Conservation (phyloP, 441 rosid genomes). For the Erodium moschatum region DNA sequence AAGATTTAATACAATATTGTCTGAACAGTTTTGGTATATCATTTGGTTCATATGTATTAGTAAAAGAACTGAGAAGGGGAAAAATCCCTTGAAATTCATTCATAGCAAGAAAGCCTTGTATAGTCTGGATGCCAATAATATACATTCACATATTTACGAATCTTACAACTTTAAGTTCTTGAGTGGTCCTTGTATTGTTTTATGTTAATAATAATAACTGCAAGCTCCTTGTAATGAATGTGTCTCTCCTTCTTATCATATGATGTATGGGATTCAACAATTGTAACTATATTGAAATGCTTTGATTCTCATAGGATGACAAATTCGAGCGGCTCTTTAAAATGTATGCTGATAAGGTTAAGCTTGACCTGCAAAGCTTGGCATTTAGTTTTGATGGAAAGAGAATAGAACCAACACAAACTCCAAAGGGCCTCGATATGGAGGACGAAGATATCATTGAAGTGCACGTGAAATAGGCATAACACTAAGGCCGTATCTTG, state of each 20-base stretch:
- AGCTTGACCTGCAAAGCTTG: conserved; percentile 38
- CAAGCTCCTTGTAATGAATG: background rate
- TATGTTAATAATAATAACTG: background rate
- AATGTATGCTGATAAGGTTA: conserved; percentile 52
- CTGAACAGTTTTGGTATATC: background rate
- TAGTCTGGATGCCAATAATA: background rate
- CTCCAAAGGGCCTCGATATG: conserved; percentile 79
- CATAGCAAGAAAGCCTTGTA: background rate
- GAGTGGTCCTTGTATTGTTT: background rate
- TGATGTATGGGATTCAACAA: background rate
- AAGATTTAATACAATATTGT: background rate
- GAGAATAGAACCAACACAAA: conserved; percentile 47
- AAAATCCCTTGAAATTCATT: background rate
- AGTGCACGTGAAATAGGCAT: conserved; percentile 37
- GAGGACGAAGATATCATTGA: conserved; percentile 80
- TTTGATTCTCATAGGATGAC: conserved; percentile 54
- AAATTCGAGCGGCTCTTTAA: conserved; percentile 68
- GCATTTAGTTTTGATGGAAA: conserved; percentile 77
- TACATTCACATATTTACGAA: background rate
- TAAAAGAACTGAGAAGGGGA: background rate
- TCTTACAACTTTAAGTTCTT: background rate
- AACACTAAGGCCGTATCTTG: background rate
- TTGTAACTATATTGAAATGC: background rate
- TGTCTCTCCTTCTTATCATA: background rate
- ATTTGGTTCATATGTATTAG: background rate